These are phyloP conservation scores for Gelatoporia subvermispora DNA, from an alignment of 768 basidiomycete genomes.

Conservation along the genomic window DNA sequence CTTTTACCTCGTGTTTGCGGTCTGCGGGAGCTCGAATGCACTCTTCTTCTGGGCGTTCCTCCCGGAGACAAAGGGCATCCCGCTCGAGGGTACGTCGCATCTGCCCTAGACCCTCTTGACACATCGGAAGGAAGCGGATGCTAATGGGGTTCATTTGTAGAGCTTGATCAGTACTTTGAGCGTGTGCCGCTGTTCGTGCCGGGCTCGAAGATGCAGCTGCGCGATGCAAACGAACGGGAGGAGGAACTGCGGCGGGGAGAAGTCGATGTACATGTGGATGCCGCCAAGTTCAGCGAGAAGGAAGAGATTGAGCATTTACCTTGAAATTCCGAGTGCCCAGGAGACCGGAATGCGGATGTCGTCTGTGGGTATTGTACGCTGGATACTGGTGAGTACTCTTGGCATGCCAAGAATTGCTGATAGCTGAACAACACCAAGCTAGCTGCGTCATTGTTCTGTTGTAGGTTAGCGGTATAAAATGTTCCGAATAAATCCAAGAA, in stretches of 20 bases:
- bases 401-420: no score
- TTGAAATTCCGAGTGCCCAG: background rate
- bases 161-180: constrained; percentile 21
- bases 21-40: constrained; percentile 21
- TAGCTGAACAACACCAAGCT: no score
- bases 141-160: background rate
- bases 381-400: no score
- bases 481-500: no score
- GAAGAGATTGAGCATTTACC: constrained; percentile 12
- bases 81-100: constrained; percentile 14
- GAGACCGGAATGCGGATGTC: background rate
- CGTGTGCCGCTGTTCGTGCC: constrained; percentile 19
- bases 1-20: constrained; percentile 21
- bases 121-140: no score
- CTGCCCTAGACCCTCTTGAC: background rate
- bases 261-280: constrained; percentile 9
- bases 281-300: constrained; percentile 9
- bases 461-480: no score
- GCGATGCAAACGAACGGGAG: constrained; percentile 13
- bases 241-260: constrained; percentile 17
- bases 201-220: constrained; percentile 10
- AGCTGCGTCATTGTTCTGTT: no score
- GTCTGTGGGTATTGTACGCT: background rate
- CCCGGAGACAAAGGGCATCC: constrained; percentile 21
- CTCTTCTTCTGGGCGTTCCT: constrained; percentile 23